Evolutionary conservation across 441 rosid species (phyloP), one percentile per base, ranked within the genome.

Genomic region (Gossypium trilobum): DNA sequence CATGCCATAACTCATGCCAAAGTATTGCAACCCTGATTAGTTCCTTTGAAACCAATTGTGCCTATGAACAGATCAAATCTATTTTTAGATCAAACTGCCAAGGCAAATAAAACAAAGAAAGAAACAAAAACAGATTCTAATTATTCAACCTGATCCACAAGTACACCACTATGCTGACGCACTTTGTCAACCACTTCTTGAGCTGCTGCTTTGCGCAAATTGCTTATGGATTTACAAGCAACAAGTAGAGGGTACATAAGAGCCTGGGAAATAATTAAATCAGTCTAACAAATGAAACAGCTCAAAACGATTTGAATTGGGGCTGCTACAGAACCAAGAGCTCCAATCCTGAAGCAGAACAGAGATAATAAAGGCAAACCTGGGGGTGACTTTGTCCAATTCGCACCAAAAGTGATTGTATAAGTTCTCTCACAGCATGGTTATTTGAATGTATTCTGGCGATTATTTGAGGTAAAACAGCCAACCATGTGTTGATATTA

Each of bases 1-100:
- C 99, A 78, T 95, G 97, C 98, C 99, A 95, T 86, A 81, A 76
- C 78, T 95, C 99, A 80, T 93, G 98, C 99, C 99, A 95, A 76
- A 95, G 97, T 72, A 95, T 95, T 72, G 99, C 97, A 73, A 95
- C 98, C 81, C 98, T 88, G 79, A 95, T 89, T 65, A 95, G 89
- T 73, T 95, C 99, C 64, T 79, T 87, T 29, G 99, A 95, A 63
- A 93, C 98, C 75, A 93, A 91, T 82, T 93, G 97, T 62, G 97
- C 97, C 99, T 95, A 87, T 78, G 79, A 27, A 29, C 1, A 65
- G 16, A 36, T 25, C 23, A 33, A 56, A 73, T 22, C 11, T 3
- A 23, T 29, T 71, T 66, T 33, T 71, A 54, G n/a, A 64, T 14
- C 54, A 73, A 63, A 25, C 33, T 19, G 44, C 13, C 11, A 27